phyloP scores from a whole-genome alignment of 768 basidiomycete species.

The Hemileccinum rubropunctum region DNA sequence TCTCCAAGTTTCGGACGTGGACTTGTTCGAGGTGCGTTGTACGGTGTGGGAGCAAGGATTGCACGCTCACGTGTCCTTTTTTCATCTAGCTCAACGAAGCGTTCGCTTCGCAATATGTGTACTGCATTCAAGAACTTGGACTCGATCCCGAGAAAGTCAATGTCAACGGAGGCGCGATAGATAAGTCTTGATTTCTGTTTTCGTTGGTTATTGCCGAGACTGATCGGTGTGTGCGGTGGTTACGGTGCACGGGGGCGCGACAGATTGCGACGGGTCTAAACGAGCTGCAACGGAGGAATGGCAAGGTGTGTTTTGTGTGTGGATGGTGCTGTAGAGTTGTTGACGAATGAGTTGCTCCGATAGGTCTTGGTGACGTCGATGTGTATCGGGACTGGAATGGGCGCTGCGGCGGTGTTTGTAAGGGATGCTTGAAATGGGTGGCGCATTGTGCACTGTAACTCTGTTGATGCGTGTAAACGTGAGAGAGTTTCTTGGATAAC shows the following conservation, averaged over 20 bases:
- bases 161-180: constrained; percentile 90
- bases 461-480: not conserved
- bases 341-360: not conserved
- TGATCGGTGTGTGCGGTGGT: constrained; percentile 17
- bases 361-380: constrained; percentile 84
- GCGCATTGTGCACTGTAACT: not conserved
- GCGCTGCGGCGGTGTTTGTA: constrained; percentile 77
- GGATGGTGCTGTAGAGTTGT: not conserved
- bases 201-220: not conserved
- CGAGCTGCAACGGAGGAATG: constrained; percentile 64
- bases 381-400: constrained; percentile 92
- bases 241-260: constrained; percentile 81
- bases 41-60: not conserved
- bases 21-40: constrained; percentile 66
- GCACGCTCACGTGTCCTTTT: not conserved
- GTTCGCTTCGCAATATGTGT: constrained; percentile 81
- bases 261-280: constrained; percentile 83
- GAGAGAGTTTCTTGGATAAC: too few relatives aligned
- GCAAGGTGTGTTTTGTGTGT: constrained; percentile 45
- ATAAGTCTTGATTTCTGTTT: constrained; percentile 42
- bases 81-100: constrained; percentile 79
- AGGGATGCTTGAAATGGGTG: constrained; percentile 38
- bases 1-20: constrained; percentile 65
- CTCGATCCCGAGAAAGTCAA: constrained; percentile 71
- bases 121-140: constrained; percentile 63